Conservation (phyloP, 768 basidiomycete species). For the Strobilomyces confusus region DNA sequence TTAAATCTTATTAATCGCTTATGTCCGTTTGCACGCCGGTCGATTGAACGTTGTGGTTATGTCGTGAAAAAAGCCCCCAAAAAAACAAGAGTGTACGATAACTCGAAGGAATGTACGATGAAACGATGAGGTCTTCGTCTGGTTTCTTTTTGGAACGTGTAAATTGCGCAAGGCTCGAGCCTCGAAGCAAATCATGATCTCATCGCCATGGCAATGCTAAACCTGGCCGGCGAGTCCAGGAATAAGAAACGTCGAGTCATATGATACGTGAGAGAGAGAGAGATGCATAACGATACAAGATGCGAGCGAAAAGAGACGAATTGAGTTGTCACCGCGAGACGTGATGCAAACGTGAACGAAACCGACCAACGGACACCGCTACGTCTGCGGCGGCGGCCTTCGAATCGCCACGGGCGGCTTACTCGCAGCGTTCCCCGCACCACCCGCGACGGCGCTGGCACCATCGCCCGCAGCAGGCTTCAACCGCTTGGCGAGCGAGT, state of each 20-base stretch:
- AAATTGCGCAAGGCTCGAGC: no score
- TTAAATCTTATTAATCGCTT: constrained; percentile 19
- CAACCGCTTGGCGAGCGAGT: constrained; percentile 62
- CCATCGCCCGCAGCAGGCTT: constrained; percentile 47
- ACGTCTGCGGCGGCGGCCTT: constrained; percentile 25
- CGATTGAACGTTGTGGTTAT: not conserved
- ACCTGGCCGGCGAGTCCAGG: not conserved
- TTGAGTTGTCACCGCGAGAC: no score
- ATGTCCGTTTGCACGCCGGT: constrained; percentile 1
- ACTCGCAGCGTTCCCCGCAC: not conserved
- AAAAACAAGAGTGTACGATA: no score
- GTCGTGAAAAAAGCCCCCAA: no score
- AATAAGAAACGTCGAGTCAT: not conserved
- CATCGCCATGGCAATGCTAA: no score
- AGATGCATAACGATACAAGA: constrained; percentile 23
- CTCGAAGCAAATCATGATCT: no score
- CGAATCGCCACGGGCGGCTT: constrained; percentile 35
- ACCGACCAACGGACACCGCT: no score
- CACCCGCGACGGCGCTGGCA: not conserved
- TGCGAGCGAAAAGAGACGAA: not conserved
- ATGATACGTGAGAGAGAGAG: not conserved
- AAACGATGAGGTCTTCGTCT: no score
- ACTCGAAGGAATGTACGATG: no score
- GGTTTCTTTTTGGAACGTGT: no score
- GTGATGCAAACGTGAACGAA: no score